phyloP scores from a whole-genome alignment of 2,329 filamentous ascomycete genomes.

The Rosellinia necatrix region DNA sequence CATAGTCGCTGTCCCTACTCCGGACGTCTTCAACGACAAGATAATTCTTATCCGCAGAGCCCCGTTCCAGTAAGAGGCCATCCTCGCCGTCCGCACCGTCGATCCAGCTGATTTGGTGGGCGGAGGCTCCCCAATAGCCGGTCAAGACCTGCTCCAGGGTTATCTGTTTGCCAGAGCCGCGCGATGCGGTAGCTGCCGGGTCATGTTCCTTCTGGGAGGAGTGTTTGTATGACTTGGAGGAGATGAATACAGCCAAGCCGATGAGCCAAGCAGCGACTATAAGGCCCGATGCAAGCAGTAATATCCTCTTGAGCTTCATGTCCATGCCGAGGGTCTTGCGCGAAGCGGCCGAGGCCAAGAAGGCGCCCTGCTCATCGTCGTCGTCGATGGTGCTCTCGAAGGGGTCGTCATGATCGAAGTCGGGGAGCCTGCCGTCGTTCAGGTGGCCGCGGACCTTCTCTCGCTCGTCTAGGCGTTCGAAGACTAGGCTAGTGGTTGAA shows the following conservation, averaged over 20 bases:
- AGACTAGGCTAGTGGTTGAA: constrained; percentile 83
- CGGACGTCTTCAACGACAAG: constrained; percentile 87
- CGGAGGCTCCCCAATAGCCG: constrained; percentile 67
- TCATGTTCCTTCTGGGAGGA: constrained; percentile 67
- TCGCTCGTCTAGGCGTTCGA: constrained; percentile 72
- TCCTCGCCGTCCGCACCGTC: constrained; percentile 76
- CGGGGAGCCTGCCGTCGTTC: constrained; percentile 39
- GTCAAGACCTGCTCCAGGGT: constrained; percentile 72
- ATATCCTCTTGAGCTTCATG: constrained; percentile 63
- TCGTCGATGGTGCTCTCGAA: constrained; percentile 48
- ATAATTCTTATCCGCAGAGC: constrained; percentile 68
- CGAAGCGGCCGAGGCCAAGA: constrained; percentile 48
- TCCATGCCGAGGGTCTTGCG: constrained; percentile 63
- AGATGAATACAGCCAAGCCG: constrained; percentile 69
- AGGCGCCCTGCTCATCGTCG: constrained; percentile 56
- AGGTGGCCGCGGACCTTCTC: constrained; percentile 41
- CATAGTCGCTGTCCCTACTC: constrained; percentile 50
- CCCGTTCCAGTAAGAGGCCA: constrained; percentile 79
- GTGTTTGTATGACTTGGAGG: constrained; percentile 67
- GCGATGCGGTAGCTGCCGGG: constrained; percentile 63
- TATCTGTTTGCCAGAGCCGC: constrained; percentile 71
- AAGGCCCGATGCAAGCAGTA: constrained; percentile 65
- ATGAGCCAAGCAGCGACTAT: constrained; percentile 71
- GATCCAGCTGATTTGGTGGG: constrained; percentile 76
- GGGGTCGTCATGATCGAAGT: constrained; percentile 52